Evolutionary conservation across 257 asterid genomes (phyloP), one percentile per base, ranked within the genome.

Genomic region (Jasminum sambac): DNA sequence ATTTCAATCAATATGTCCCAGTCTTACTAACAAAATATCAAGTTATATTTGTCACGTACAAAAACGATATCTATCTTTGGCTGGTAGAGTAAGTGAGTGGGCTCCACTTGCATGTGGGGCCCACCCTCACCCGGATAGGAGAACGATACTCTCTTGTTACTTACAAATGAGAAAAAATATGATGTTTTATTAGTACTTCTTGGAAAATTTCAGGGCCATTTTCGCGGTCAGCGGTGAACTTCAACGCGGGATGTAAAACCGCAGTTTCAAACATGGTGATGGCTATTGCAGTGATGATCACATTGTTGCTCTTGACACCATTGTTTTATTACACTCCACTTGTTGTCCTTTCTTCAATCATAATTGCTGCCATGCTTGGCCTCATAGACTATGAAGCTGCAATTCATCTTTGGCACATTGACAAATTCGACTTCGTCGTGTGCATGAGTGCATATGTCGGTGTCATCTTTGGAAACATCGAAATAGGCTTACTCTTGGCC

Each of bases 181-280:
- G 61, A 9, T 52, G 34, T 8, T 52, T 46, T 6, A 1, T 6
- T 7, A 48, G n/a, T 9, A 23, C 17, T 70, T 41, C 39, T 70
- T 55, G 9, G 34, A 7, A 55, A 2, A 44, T 59, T 73, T 13
- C 78, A 87, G 98, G 97, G 41, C 97, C 99, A 21, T 95, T 95
- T 81, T 95, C 99, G 24, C 76, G 98, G 21, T 89, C 99, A 0
- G 98, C 99, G 0, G 98, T 95, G 83, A 95, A 95, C 83, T 91
- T 89, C 82, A 95, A 91, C 44, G 98, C 99, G 7, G 99, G 99
- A 21, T 95, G 99, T 76, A 95, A 95, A 63, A 91, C 96, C 0
- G 99, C 99, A 23, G 94, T 91, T 5, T 91, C 99, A 0, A 95
- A 95, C 84, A 89, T 95, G 5, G 95, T 91, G 11, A 95, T 91